Evolutionary conservation across 495 filamentous ascomycete genomes (phyloP), one percentile per base, ranked within the genome.

Genomic region (Daldinia vernicosa): DNA sequence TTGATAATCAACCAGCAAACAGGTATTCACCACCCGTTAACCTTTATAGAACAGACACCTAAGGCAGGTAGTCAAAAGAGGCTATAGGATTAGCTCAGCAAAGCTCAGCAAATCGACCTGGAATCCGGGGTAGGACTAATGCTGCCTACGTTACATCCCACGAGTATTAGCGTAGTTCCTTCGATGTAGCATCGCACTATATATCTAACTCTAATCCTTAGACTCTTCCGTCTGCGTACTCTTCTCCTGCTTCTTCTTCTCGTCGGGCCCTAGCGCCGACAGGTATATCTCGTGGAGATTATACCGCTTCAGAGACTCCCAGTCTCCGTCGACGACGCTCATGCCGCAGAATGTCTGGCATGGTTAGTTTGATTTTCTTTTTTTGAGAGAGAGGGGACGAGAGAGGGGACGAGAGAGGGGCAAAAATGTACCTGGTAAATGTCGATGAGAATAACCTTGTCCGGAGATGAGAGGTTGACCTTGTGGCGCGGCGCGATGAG

Each of bases 391-490:
- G 3, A 12, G 12, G 9, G 15, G 19, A 40, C 2, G 24, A 5
- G 37, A 4, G 3, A 17, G 9, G 8, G 15, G 19, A 40, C 2
- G 24, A 5, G n/a, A n/a, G n/a, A n/a, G n/a, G 4, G 12, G 14
- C 1, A 26, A 8, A 15, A 22, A 79, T 87, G 76, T 83, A 96
- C 95, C 86, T 95, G 90, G 77, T 91, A 95, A 22, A 99, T 84
- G 72, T 97, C 92, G 33, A 99, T 89, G 37, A 98, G 80, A 70
- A 99, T 93, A 30, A 95, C 85, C 67, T 92, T 82, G 79, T 98
- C 94, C 32, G 93, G 93, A 27, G 87, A 85, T 32, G 83, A 91
- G 22, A 99, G 84, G 76, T 97, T 89, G 58, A 98, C 95, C 22
- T 88, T 91, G 76, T 98, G 96, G 33, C 84, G 80, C 30, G 82